Conservation (phyloP, 208 protist species). For the Crithidia brevicula region DNA sequence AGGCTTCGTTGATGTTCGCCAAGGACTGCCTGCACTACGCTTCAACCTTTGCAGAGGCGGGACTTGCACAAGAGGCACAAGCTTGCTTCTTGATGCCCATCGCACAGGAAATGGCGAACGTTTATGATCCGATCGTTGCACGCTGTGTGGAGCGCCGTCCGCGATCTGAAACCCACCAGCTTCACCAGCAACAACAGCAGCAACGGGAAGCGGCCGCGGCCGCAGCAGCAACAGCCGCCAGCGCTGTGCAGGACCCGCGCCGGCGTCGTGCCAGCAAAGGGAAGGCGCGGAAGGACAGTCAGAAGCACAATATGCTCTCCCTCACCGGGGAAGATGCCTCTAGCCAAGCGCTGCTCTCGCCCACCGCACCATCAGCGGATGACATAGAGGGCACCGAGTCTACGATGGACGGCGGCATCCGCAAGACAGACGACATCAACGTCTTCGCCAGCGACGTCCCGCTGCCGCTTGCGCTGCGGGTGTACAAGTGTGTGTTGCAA, state of each 20-base stretch:
- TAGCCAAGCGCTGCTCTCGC: background rate
- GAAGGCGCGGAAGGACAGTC: background rate
- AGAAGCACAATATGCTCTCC: constrained; percentile 1
- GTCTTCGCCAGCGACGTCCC: constrained; percentile 25
- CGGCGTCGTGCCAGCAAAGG: constrained; percentile 13
- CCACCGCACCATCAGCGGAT: background rate
- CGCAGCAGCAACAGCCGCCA: background rate
- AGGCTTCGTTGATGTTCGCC: constrained; percentile 21
- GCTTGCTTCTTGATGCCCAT: constrained; percentile 27
- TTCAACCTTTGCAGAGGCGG: constrained; percentile 21
- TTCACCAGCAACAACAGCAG: constrained; percentile 1
- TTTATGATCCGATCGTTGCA: constrained; percentile 22
- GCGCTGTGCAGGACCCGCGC: background rate
- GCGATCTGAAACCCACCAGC: background rate
- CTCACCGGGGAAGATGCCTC: background rate
- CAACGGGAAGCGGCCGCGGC: background rate
- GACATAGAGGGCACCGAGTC: background rate
- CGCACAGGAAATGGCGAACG: constrained; percentile 26
- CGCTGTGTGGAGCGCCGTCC: constrained; percentile 27
- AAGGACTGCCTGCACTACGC: constrained; percentile 32
- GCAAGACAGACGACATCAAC: constrained; percentile 23
- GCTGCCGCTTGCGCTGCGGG: constrained; percentile 52
- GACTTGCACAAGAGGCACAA: constrained; percentile 30
- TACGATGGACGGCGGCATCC: background rate
- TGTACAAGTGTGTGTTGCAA: constrained; percentile 56